Evolutionary conservation across 331 rosid species (phyloP), one percentile per base, ranked within the genome.

Genomic region (Phaseolus coccineus): DNA sequence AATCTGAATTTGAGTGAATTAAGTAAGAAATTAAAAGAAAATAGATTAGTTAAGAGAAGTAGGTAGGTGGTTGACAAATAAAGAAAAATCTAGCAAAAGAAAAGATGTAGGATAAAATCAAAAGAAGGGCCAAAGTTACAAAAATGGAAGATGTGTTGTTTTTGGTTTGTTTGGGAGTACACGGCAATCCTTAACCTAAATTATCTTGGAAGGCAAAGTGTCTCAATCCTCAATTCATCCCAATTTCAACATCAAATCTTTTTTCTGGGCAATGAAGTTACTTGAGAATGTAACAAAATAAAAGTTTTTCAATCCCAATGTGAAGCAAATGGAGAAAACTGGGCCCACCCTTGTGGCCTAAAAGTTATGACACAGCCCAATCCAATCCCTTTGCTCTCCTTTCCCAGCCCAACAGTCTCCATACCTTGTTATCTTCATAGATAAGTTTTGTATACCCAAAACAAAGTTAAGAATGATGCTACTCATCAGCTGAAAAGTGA

Each of bases 121-220:
- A n/a, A 4, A 5, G 16, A 73, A 39, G 15, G 14, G 68, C 24
- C 25, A 33, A n/a, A 5, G 56, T 25, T 14, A 8, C 19, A 15
- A 56, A 44, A 35, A 37, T 42, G 47, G 44, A 53, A 37, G 51
- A n/a, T 1, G 0, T 15, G 11, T 16, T 52, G 27, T 30, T 62
- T 61, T 4, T 75, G 47, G 48, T 75, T 59, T 59, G 59, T 47
- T 46, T 0, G 37, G 71, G 48, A 28, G 59, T 48, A 53, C 72
- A 76, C 52, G 73, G 80, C 73, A 63, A 30, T 57, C 47, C 46
- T 61, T 24, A 25, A 50, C 30, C 13, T 77, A 39, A 13, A 64
- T 13, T 59, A 39, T 15, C 67, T 39, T 65, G 57, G 31, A 77
- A 52, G 67, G 76, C 76, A 71, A 52, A 52, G 22, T 35, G 64